Percentiles rank a stretch among this genome's conserved stretches.
Conservation (phyloP, 305 asterid species). For the Solanum hybrid region DNA sequence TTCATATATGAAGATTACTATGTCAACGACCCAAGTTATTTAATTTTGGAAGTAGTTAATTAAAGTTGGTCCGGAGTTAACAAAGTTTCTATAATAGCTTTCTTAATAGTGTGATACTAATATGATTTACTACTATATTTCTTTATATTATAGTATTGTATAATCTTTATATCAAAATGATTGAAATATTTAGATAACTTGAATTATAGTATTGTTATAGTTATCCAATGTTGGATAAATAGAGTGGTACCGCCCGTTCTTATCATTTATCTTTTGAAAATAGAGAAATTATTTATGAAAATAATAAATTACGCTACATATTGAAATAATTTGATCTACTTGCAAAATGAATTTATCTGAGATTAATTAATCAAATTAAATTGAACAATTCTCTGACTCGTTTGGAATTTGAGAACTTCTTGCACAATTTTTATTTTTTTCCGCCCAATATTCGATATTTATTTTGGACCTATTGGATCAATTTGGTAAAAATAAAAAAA, state of each 20-base stretch:
- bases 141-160: background rate
- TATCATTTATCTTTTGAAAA: too few relatives aligned
- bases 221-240: too few relatives aligned
- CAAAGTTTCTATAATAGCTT: background rate
- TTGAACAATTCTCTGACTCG: background rate
- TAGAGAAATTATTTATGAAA: too few relatives aligned
- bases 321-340: too few relatives aligned
- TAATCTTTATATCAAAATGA: background rate
- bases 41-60: background rate
- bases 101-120: background rate
- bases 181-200: background rate
- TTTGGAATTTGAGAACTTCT: background rate
- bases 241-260: too few relatives aligned
- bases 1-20: background rate
- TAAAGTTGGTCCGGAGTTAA: background rate
- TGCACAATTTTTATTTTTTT: background rate
- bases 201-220: too few relatives aligned
- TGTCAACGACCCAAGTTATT: background rate
- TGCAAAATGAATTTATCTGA: too few relatives aligned
- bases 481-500: background rate
- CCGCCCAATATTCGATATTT: background rate
- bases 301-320: too few relatives aligned
- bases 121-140: background rate
- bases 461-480: background rate
- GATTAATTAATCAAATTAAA: too few relatives aligned